Evolutionary conservation across 2,329 filamentous ascomycete genomes (phyloP).

Genomic region (Fusarium sp.): DNA sequence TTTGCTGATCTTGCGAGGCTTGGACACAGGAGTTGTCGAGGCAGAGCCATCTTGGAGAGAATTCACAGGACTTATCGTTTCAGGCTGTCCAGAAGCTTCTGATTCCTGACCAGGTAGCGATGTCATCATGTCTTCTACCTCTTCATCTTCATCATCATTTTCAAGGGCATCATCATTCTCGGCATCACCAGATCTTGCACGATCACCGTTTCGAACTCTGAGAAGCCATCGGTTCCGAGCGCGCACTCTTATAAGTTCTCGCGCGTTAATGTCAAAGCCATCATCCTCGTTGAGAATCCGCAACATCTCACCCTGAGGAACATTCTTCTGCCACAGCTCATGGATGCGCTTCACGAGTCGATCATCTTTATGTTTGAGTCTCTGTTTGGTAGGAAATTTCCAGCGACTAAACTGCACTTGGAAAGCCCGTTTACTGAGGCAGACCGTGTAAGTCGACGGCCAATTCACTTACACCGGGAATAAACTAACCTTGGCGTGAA

Average conservation of each 20-base stretch:
- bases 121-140: constrained; percentile 19
- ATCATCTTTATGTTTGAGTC: constrained; percentile 76
- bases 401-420: constrained; percentile 82
- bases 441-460: constrained; percentile 17
- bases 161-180: constrained; percentile 26
- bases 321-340: constrained; percentile 82
- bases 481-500: constrained; percentile 71
- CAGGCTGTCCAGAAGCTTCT: background rate
- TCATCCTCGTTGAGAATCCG: constrained; percentile 74
- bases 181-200: constrained; percentile 50
- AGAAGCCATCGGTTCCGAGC: constrained; percentile 76
- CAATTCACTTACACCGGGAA: constrained; percentile 12
- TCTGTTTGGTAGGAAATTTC: constrained; percentile 82
- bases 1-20: constrained; percentile 29
- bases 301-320: constrained; percentile 79
- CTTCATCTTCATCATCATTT: constrained; percentile 16
- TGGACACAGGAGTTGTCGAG: background rate
- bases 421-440: constrained; percentile 76
- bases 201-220: constrained; percentile 70
- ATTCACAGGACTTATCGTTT: background rate
- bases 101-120: constrained; percentile 16
- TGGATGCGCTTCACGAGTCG: constrained; percentile 76
- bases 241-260: constrained; percentile 77
- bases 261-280: constrained; percentile 78
- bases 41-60: background rate